A percentile compares a stretch with the other conserved stretches of the same genome.
These are phyloP conservation scores for Gyromitra esculenta DNA, from an alignment of 2,329 filamentous ascomycete genomes.

Conservation along the genomic window DNA sequence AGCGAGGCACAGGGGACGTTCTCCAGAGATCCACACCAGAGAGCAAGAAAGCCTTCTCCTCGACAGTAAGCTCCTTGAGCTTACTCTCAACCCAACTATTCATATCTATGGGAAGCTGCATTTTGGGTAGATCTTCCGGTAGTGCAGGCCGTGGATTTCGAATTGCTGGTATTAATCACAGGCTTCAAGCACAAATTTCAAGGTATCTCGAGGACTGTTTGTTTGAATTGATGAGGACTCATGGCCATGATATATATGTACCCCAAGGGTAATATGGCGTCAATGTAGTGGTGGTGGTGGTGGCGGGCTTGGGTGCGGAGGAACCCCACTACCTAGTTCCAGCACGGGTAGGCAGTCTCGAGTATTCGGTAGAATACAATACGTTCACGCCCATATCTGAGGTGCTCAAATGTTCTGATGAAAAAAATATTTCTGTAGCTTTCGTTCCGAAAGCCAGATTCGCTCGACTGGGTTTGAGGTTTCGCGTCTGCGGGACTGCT, in stretches of 20 bases:
- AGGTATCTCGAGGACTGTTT: constrained; percentile 41
- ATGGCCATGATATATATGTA: constrained; percentile 48
- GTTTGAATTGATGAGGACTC: constrained; percentile 39
- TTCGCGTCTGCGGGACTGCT: constrained; percentile 31
- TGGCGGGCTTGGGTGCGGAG: constrained; percentile 3
- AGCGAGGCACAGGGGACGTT: constrained; percentile 57
- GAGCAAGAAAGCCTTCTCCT: constrained; percentile 59
- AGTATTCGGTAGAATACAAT: constrained; percentile 23
- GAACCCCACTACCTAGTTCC: constrained; percentile 25
- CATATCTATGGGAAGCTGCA: constrained; percentile 57
- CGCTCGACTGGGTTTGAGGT: constrained; percentile 5
- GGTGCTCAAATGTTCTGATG: constrained; percentile 8
- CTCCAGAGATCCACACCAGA: constrained; percentile 58
- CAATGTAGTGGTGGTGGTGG: background rate
- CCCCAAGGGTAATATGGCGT: constrained; percentile 27
- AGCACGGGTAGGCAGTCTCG: constrained; percentile 40
- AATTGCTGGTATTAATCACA: constrained; percentile 31
- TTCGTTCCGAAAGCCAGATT: constrained; percentile 22
- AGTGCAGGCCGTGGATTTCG: constrained; percentile 9
- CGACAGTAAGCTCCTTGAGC: constrained; percentile 58
- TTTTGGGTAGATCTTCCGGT: constrained; percentile 43
- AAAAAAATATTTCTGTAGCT: constrained; percentile 12
- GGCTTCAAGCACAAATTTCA: constrained; percentile 21
- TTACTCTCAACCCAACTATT: constrained; percentile 57
- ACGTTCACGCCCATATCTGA: constrained; percentile 25